Conservation (phyloP, 495 filamentous ascomycete species). For the Penicillium psychrofluorescens region DNA sequence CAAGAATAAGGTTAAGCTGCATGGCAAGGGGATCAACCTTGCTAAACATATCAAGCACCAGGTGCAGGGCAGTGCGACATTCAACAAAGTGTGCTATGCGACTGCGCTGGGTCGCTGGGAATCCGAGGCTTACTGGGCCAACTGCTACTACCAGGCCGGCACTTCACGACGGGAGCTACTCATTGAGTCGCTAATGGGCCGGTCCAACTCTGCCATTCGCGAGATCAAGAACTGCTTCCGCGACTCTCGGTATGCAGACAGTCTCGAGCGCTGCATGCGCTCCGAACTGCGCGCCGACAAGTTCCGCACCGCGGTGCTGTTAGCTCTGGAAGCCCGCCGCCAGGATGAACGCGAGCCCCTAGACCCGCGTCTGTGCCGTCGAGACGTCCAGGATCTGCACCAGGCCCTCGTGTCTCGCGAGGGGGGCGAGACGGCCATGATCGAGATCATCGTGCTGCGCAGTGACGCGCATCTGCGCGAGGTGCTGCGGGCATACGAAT, state of each 20-base stretch:
- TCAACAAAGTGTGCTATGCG: slow-evolving; percentile 86
- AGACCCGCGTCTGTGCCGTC: slow-evolving; percentile 50
- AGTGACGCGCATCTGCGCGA: slow-evolving; percentile 78
- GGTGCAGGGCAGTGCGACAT: slow-evolving; percentile 60
- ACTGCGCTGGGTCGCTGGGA: slow-evolving; percentile 90
- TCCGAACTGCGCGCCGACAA: slow-evolving; percentile 90
- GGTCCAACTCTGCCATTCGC: slow-evolving; percentile 77
- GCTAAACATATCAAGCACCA: slow-evolving; percentile 83
- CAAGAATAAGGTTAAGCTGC: slow-evolving; percentile 77
- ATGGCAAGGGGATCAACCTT: slow-evolving; percentile 82
- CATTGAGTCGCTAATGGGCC: slow-evolving; percentile 87
- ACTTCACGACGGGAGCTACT: slow-evolving; percentile 78
- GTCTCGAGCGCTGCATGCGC: slow-evolving; percentile 77
- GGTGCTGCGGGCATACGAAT: slow-evolving; percentile 67
- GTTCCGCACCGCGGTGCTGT: slow-evolving; percentile 81
- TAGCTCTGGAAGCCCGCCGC: slow-evolving; percentile 71
- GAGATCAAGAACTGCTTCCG: slow-evolving; percentile 87
- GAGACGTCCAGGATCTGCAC: slow-evolving; percentile 67
- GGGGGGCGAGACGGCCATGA: slow-evolving; percentile 88
- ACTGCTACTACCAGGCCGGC: slow-evolving; percentile 93
- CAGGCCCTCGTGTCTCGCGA: slow-evolving; percentile 62
- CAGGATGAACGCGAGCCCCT: slow-evolving; percentile 68
- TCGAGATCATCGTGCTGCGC: slow-evolving; percentile 71
- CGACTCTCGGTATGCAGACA: slow-evolving; percentile 87
- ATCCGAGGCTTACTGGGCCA: slow-evolving; percentile 94